Percentiles rank a stretch among this genome's conserved stretches.
phyloP scores from a whole-genome alignment of 768 basidiomycete genomes.

The Pisolithus orientalis region DNA sequence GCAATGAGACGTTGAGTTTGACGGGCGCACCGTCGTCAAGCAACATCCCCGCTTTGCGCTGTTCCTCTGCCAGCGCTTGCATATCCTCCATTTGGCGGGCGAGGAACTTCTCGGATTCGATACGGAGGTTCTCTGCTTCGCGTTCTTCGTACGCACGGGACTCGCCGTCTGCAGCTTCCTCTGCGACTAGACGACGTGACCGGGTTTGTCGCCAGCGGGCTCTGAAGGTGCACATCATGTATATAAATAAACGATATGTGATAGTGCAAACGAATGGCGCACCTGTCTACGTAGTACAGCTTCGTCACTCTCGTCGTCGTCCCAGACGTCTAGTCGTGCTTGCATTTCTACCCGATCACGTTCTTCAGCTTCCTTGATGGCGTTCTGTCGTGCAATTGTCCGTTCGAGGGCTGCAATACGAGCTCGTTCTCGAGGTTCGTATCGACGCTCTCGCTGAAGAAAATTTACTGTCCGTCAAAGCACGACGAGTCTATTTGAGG shows the following conservation, averaged over 20 bases:
- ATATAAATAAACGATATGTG: not conserved
- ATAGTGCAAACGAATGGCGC: not conserved
- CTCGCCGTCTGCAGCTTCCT: conserved; percentile 79
- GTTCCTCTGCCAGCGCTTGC: conserved; percentile 85
- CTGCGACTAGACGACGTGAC: conserved; percentile 60
- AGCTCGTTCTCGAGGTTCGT: conserved; percentile 82
- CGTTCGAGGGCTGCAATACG: conserved; percentile 76
- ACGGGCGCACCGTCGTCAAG: conserved; percentile 91
- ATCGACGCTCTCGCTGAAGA: conserved; percentile 82
- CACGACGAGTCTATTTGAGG: not conserved
- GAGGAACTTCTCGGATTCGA: conserved; percentile 91
- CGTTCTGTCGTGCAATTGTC: conserved; percentile 64
- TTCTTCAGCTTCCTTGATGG: conserved; percentile 70
- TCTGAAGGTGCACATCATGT: conserved; percentile 30
- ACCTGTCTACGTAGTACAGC: conserved; percentile 89
- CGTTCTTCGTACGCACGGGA: conserved; percentile 79
- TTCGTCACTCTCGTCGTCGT: conserved; percentile 95
- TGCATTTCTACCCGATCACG: conserved; percentile 77
- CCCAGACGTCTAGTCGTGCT: conserved; percentile 79
- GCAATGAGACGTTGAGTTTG: conserved; percentile 66
- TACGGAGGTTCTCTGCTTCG: conserved; percentile 79
- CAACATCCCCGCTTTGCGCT: conserved; percentile 84
- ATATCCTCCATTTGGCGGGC: conserved; percentile 94
- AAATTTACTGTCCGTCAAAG: not conserved
- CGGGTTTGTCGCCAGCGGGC: conserved; percentile 81